These are phyloP conservation scores for Solanum stenotomum DNA, from an alignment of 257 asterid species.

Conservation along the genomic window DNA sequence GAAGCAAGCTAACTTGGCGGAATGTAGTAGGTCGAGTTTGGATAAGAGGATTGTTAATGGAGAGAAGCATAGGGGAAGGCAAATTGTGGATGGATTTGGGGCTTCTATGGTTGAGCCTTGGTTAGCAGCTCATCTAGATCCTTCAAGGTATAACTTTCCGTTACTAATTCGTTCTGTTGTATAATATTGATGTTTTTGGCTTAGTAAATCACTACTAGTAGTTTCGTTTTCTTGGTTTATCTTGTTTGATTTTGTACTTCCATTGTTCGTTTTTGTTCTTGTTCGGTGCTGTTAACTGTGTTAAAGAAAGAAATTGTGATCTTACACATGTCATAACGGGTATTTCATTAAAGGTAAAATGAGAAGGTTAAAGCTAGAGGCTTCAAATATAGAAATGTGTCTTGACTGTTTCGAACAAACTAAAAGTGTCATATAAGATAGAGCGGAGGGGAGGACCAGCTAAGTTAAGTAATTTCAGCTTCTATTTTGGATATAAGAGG, in stretches of 20 bases:
- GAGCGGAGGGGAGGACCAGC: not conserved
- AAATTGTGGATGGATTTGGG: slow-evolving; percentile 75
- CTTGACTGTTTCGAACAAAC: not conserved
- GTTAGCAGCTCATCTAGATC: slow-evolving; percentile 92
- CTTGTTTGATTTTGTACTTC: not conserved
- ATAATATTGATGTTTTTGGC: not conserved
- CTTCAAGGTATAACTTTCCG: slow-evolving; percentile 42
- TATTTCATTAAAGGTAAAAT: not conserved
- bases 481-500: not conserved
- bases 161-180: not conserved
- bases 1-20: slow-evolving; percentile 72
- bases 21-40: slow-evolving; percentile 33
- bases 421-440: not conserved
- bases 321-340: not conserved
- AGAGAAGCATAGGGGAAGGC: slow-evolving; percentile 38
- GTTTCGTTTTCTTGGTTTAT: not conserved
- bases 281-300: not conserved
- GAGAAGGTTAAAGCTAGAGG: not conserved
- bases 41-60: slow-evolving; percentile 23
- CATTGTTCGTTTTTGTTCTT: not conserved
- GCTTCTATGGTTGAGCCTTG: slow-evolving; percentile 65
- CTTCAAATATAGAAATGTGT: not conserved
- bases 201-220: not conserved
- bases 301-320: not conserved
- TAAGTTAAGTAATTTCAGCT: not conserved